Evolutionary conservation across 179 eudicot species (phyloP), one percentile per base, ranked within the genome.

Genomic region (Pouteria campechiana): DNA sequence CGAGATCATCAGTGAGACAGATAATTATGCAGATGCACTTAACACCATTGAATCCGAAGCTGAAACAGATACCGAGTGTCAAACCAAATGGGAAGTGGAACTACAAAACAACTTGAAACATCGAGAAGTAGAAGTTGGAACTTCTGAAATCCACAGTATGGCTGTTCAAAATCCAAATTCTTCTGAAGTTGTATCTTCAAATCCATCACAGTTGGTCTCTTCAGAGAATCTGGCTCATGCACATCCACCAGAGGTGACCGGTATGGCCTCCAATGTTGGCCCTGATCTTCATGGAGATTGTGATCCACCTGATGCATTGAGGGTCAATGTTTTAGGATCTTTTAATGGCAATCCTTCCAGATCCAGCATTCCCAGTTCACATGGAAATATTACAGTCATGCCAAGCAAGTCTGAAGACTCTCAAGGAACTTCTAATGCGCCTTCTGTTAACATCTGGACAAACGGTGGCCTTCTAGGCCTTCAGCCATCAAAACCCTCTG

Each of bases 401-500:
- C 43, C 60, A 48, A 18, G 45, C 1, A 53, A 43, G 31, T 40
- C 53, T 19, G 54, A 55, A 21, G 54, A 48, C 22, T 27, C 52
- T 42, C 52, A 61, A 25, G 64, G 54, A 50, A 55, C 61, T 65
- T 63, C 76, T 52, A 44, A 46, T 45, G 54, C 50, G 52, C 32
- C 41, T 48, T 56, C 89, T 17, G 44, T 56, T 41, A 66, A 70
- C 19, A 33, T 78, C 50, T 85, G 97, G 97, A 85, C 93, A 40
- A 89, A 89, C 50, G 95, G 93, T 41, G 67, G 69, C 41, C 69
- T 85, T 30, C 58, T 89, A 5, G 93, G 95, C 55, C 78, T 89
- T 52, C 67, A 68, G 47, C 97, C 97, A 25, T 85, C 95, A 35
- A 89, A 89, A 57, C 97, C 97, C 53, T 73, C 80, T 10, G 97